Base-by-base conservation (phyloP, 1,284 basidiomycete genomes). In the Cryptococcus maquisensis region DNA sequence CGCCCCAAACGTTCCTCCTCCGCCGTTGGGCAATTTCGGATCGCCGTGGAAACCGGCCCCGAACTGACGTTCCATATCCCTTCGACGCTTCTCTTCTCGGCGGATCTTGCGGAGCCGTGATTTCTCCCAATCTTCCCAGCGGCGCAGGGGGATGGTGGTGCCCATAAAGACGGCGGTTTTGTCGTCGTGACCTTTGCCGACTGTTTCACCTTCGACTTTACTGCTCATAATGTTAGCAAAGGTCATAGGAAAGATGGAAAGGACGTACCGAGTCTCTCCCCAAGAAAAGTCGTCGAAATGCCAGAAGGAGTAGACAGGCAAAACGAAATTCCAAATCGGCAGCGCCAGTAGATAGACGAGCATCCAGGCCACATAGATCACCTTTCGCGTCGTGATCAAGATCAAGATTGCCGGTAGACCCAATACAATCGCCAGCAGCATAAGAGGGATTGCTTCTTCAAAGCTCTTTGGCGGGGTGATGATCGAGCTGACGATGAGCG, bases 111-210 rank as follows among this genome's bases (percentile, higher is more conserved):
- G 87, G 50, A 98, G 79, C 36, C 95, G 83, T n/a, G 90, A 95
- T 39, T 93, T 85, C 74, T 99, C 96, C 96, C 96, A 99, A 68
- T 98, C 96, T 76, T 98, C 94, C 96, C 96, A 99, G 54, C 94
- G 82, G 38, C 96, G 85, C 68, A 98, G 78, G 0, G 96, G 93
- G 24, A 98, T 84, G 0, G 82, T 83, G 41, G 80, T 77, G 1
- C 82, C 84, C 45, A 82, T 79, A 42, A 80, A 78, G 5, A 74
- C 65, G 4, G 78, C 79, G n/a, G 78, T 81, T 47, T 81, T 83
- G 32, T 85, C 85, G 18, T 81, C 83, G 67, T 96, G 92, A 21
- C 68, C 67, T 61, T 84, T 83, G 46, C 80, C 83, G 68, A 91
- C 46, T 8, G 73, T 78, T 76, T 95, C 92, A 35, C 93, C 93